Base-by-base conservation (phyloP, 495 filamentous ascomycete genomes). In the Trichoderma orchidacearum region DNA sequence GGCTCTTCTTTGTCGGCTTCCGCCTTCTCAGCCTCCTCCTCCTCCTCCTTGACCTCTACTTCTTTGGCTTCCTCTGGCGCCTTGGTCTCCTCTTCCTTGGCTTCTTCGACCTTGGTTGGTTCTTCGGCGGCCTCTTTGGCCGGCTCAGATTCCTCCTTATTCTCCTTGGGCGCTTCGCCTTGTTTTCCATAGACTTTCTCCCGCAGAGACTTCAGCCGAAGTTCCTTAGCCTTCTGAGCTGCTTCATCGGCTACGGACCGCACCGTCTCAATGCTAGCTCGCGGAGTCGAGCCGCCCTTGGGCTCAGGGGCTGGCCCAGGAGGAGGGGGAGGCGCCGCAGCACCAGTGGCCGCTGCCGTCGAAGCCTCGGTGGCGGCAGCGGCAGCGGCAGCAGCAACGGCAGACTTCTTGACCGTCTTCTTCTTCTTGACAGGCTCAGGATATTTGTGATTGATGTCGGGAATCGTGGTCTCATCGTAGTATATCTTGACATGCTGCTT, bases 401-500 rank as follows among this genome's bases (percentile, higher is more conserved):
- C 64, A 30, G 64, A 60, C 30, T 60, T 62, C 41, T 62, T 58
- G 54, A 63, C 60, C 28, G 70, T 61, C 30, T 62, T 58, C 51
- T 58, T 52, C 29, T 58, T 55, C 41, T 69, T 70, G 45, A 64
- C 64, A 3, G 63, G 61, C 17, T 60, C 36, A 28, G 67, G 65
- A 27, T 69, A 65, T 3, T 63, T 69, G 61, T 73, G 66, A 67
- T 57, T 64, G 65, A 61, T 76, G 66, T 59, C 66, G 28, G 64
- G 77, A 55, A 68, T 71, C 52, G 72, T 68, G 74, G 73, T 69
- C 71, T 80, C 62, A 75, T 81, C 64, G 69, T 75, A 73, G 70
- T 72, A 74, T 61, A 79, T 71, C 41, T 66, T 85, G 55, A 96
- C 76, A 58, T 87, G 81, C 67, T 93, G 80, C 67, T 93, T 91